Conservation (phyloP, 1,284 basidiomycete genomes). For the Puccinia novopanici region DNA sequence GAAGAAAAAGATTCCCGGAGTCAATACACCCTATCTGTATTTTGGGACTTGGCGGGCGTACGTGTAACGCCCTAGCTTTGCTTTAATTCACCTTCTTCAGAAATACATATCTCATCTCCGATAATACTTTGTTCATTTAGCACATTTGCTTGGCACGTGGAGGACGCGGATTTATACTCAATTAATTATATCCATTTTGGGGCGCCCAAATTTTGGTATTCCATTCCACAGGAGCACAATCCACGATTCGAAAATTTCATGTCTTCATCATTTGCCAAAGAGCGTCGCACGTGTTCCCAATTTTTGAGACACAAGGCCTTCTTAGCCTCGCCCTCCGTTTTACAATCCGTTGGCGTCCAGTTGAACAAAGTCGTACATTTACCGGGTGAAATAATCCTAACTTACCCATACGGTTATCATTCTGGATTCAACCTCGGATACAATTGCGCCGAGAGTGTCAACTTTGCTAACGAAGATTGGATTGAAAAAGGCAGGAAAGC, state of each 20-base stretch:
- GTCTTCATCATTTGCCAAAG: slow-evolving; percentile 83
- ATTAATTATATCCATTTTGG: slow-evolving; percentile 99
- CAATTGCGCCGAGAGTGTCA: slow-evolving; percentile 97
- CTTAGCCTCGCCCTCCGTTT: slow-evolving; percentile 81
- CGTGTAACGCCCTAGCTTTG: slow-evolving; percentile 53
- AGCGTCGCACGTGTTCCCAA: slow-evolving; percentile 79
- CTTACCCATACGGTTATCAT: slow-evolving; percentile 81
- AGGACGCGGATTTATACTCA: slow-evolving; percentile 82
- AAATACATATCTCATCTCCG: not conserved
- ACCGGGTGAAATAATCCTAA: slow-evolving; percentile 90
- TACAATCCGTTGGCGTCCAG: slow-evolving; percentile 76
- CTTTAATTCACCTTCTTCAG: not conserved
- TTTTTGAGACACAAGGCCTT: slow-evolving; percentile 97
- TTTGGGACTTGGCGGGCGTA: slow-evolving; percentile 99
- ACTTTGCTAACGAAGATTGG: slow-evolving; percentile 96
- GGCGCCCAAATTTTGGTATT: slow-evolving; percentile 94
- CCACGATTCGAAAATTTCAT: slow-evolving; percentile 76
- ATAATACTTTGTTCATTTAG: not conserved
- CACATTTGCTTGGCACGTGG: slow-evolving; percentile 90
- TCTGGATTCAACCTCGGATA: slow-evolving; percentile 96
- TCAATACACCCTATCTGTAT: slow-evolving; percentile 96
- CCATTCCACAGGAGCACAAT: slow-evolving; percentile 82
- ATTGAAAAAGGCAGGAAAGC: slow-evolving; percentile 81
- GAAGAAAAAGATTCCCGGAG: slow-evolving; percentile 74
- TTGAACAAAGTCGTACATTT: slow-evolving; percentile 89